These are phyloP conservation scores for Dispira parvispora DNA, from an alignment of 192 early-diverging fungal species.

Conservation along the genomic window DNA sequence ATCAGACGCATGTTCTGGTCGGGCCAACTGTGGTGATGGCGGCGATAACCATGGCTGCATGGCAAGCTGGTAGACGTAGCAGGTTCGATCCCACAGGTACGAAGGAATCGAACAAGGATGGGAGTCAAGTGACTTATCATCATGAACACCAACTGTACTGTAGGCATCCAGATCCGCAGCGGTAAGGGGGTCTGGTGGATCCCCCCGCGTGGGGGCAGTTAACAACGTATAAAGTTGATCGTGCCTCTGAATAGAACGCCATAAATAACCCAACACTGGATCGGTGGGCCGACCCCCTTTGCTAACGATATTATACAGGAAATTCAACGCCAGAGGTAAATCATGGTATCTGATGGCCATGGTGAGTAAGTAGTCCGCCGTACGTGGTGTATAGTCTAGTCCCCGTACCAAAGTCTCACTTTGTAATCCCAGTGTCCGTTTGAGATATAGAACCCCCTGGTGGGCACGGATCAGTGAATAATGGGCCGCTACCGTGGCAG, in stretches of 20 bases:
- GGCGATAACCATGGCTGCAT: too few relatives aligned
- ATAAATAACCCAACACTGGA: neutral
- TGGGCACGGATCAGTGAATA: neutral
- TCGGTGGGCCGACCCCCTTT: neutral
- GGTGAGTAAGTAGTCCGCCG: neutral
- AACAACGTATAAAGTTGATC: neutral
- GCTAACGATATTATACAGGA: neutral
- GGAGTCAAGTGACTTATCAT: too few relatives aligned
- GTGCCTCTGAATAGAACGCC: neutral
- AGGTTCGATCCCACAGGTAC: too few relatives aligned
- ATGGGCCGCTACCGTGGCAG: neutral
- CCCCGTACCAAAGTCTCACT: neutral
- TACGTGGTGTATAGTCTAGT: neutral
- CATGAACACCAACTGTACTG: neutral
- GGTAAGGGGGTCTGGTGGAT: neutral
- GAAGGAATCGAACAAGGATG: too few relatives aligned
- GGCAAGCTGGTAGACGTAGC: too few relatives aligned
- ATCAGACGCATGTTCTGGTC: too few relatives aligned
- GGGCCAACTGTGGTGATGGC: too few relatives aligned
- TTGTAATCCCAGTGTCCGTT: neutral
- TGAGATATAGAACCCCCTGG: neutral
- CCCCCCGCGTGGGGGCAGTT: neutral
- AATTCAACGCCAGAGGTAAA: neutral
- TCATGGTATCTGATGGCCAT: neutral
- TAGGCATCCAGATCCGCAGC: neutral